Percentiles rank a stretch among this genome's conserved stretches.
phyloP scores from a whole-genome alignment of 1,139 yeast species.

The Meyerozyma carpophila region DNA sequence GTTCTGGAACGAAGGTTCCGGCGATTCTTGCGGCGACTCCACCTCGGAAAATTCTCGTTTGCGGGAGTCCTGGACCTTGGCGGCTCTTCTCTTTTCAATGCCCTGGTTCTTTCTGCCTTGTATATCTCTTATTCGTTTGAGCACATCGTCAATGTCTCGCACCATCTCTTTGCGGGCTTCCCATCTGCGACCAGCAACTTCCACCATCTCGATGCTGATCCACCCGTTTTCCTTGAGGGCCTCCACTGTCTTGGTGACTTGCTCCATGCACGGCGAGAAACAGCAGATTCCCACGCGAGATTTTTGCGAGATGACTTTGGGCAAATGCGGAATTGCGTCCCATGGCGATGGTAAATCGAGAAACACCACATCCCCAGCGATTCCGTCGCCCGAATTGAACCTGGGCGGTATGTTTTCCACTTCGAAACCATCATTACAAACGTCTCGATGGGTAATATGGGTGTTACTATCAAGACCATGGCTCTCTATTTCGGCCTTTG shows the following conservation, averaged over 20 bases:
- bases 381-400: constrained; percentile 18
- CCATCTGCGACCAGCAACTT: constrained; percentile 80
- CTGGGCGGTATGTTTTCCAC: constrained; percentile 33
- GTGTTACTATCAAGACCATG: constrained; percentile 59
- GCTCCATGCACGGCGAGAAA: constrained; percentile 97
- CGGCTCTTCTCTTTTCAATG: constrained; percentile 51
- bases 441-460: constrained; percentile 82
- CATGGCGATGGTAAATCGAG: constrained; percentile 96
- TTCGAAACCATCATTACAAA: constrained; percentile 80
- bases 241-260: constrained; percentile 80
- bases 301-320: constrained; percentile 50
- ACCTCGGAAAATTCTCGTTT: constrained; percentile 14
- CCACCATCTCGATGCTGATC: constrained; percentile 91
- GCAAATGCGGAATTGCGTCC: constrained; percentile 83
- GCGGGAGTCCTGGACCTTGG: constrained; percentile 13
- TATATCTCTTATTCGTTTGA: constrained; percentile 75
- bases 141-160: constrained; percentile 72
- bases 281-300: constrained; percentile 74
- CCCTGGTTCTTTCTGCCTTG: constrained; percentile 73
- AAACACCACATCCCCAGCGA: constrained; percentile 69
- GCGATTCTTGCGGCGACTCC: constrained; percentile 10
- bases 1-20: constrained; percentile 22
- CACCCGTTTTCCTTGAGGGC: constrained; percentile 74
- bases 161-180: constrained; percentile 91
- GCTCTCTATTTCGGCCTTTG: constrained; percentile 64